phyloP scores from a whole-genome alignment of 2,329 filamentous ascomycete genomes.

The Talaromyces amestolkiae region DNA sequence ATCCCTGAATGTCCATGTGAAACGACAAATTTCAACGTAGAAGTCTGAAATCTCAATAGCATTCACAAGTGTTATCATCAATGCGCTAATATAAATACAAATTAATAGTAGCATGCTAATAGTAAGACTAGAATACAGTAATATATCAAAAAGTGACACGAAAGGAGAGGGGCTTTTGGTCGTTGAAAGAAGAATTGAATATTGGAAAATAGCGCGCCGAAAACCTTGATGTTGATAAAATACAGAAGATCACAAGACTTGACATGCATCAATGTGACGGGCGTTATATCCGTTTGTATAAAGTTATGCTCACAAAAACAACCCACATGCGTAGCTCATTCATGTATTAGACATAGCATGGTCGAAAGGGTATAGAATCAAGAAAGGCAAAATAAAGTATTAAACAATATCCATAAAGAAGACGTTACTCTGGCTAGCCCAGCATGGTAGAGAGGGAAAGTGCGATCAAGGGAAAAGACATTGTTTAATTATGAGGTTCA shows the following conservation, averaged over 20 bases:
- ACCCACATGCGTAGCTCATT: slow-evolving; percentile 1
- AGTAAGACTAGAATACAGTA: neutral
- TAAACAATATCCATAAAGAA: slow-evolving; percentile 16
- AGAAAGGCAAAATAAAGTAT: slow-evolving; percentile 8
- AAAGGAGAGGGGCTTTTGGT: neutral
- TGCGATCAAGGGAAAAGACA: neutral
- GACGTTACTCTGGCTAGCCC: slow-evolving; percentile 4
- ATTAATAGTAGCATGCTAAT: neutral
- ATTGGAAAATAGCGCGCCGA: neutral
- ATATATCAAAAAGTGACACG: neutral
- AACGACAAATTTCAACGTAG: too few relatives aligned
- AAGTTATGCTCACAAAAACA: neutral
- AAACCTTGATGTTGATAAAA: neutral
- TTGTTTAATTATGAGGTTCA: slow-evolving; percentile 2
- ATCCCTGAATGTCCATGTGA: too few relatives aligned
- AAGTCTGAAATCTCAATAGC: neutral
- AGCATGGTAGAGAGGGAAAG: neutral
- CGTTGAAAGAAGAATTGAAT: neutral
- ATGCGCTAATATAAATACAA: neutral
- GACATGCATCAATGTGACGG: neutral
- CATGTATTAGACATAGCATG: slow-evolving; percentile 3
- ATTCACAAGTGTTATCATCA: neutral
- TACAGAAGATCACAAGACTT: neutral
- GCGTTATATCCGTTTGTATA: neutral
- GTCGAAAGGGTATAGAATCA: neutral